phyloP scores from a whole-genome alignment of 192 early-diverging fungal species.

The Coemansia umbellata region DNA sequence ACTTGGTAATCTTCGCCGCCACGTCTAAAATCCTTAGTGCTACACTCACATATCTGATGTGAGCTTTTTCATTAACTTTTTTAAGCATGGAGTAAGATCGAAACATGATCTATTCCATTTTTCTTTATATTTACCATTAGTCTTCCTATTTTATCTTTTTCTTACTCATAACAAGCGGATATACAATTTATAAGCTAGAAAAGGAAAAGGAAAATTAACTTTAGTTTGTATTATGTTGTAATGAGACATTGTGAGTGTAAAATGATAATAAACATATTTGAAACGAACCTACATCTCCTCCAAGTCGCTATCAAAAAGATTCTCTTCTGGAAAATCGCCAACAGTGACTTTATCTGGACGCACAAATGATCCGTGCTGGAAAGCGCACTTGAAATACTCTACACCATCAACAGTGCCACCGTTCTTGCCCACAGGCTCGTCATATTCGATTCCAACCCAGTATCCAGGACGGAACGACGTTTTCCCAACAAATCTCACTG shows the following conservation, averaged over 20 bases:
- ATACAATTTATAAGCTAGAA: background rate
- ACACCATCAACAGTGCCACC: constrained; percentile 79
- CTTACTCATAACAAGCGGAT: constrained; percentile 5
- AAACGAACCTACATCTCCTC: constrained; percentile 53
- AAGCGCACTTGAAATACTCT: constrained; percentile 70
- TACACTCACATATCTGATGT: too few species aligned
- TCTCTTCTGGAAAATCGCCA: constrained; percentile 93
- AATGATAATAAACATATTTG: background rate
- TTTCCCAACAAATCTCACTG: constrained; percentile 71
- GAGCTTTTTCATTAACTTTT: background rate
- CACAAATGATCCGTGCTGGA: constrained; percentile 83
- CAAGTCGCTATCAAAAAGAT: constrained; percentile 68
- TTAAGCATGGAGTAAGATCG: background rate
- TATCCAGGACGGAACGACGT: constrained; percentile 77
- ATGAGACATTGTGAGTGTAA: background rate
- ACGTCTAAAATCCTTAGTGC: constrained; percentile 12
- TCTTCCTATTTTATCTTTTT: background rate
- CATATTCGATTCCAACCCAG: constrained; percentile 95
- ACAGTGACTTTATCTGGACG: constrained; percentile 83
- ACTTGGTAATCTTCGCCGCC: constrained; percentile 38
- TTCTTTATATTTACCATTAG: constrained; percentile 1
- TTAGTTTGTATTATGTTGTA: background rate
- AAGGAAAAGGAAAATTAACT: background rate
- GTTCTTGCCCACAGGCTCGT: constrained; percentile 95
- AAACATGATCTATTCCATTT: background rate